Conservation (phyloP, 1,284 basidiomycete species). For the Austropuccinia psidii region DNA sequence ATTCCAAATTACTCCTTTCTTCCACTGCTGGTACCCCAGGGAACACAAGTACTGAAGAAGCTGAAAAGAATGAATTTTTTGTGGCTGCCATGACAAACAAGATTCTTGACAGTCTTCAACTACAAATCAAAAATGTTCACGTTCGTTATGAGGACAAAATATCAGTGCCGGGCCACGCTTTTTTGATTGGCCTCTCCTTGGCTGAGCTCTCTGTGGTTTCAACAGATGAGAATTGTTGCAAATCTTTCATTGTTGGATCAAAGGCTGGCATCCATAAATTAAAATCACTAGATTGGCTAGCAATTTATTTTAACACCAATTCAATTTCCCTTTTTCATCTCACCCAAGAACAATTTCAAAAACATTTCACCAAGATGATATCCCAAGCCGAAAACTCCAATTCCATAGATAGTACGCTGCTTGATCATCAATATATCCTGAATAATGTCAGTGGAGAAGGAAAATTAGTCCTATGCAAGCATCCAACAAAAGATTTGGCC, state of each 20-base stretch:
- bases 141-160: conserved; percentile 92
- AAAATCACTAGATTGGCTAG: conserved; percentile 75
- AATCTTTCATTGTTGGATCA: conserved; percentile 90
- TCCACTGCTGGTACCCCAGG: background rate
- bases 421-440: conserved; percentile 82
- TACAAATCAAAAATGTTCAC: conserved; percentile 90
- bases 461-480: conserved; percentile 74
- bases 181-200: conserved; percentile 86
- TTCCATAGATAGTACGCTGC: conserved; percentile 15
- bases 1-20: conserved; percentile 30
- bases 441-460: conserved; percentile 96
- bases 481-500: conserved; percentile 63
- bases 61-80: conserved; percentile 70
- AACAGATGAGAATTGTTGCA: conserved; percentile 80
- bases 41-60: too few species aligned
- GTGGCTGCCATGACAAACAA: conserved; percentile 78
- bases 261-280: conserved; percentile 89
- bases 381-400: conserved; percentile 40
- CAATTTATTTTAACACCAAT: conserved; percentile 95
- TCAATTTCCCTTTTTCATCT: conserved; percentile 67
- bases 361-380: conserved; percentile 66
- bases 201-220: conserved; percentile 88
- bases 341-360: conserved; percentile 53
- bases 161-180: conserved; percentile 93
- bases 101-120: conserved; percentile 92